These are phyloP conservation scores for Pyrenophora seminiperda DNA, from an alignment of 2,329 filamentous ascomycete genomes.

Conservation along the genomic window DNA sequence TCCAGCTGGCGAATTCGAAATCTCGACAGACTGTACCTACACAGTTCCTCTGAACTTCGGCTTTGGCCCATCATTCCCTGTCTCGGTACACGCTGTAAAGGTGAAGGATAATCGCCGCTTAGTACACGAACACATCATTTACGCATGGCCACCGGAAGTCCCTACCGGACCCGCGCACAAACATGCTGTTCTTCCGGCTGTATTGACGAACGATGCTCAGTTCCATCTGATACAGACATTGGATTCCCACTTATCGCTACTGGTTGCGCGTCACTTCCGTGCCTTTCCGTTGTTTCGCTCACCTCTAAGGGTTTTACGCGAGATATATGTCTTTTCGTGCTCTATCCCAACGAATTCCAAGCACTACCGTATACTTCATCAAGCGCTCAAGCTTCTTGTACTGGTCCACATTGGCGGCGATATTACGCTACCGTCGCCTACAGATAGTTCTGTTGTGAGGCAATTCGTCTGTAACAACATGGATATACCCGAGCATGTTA, in stretches of 20 bases:
- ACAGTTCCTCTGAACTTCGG: slow-evolving; percentile 43
- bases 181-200: slow-evolving; percentile 44
- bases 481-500: slow-evolving; percentile 13
- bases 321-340: slow-evolving; percentile 43
- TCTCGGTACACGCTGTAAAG: slow-evolving; percentile 35
- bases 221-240: slow-evolving; percentile 28
- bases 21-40: slow-evolving; percentile 27
- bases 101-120: slow-evolving; percentile 24
- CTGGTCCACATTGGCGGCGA: slow-evolving; percentile 48
- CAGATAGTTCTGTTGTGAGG: slow-evolving; percentile 18
- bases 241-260: slow-evolving; percentile 39
- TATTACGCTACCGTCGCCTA: slow-evolving; percentile 35
- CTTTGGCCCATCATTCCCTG: slow-evolving; percentile 37
- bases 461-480: slow-evolving; percentile 31
- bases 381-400: slow-evolving; percentile 47
- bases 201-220: slow-evolving; percentile 31
- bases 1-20: slow-evolving; percentile 20
- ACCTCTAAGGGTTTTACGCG: slow-evolving; percentile 39
- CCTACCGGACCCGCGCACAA: slow-evolving; percentile 20
- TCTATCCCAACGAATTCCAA: slow-evolving; percentile 22
- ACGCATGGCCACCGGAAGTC: slow-evolving; percentile 42
- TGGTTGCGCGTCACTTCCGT: slow-evolving; percentile 43
- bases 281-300: slow-evolving; percentile 45
- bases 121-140: slow-evolving; percentile 45
- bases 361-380: slow-evolving; percentile 33